Evolutionary conservation across 495 filamentous ascomycete genomes (phyloP).

Genomic region (Daldinia loculata): DNA sequence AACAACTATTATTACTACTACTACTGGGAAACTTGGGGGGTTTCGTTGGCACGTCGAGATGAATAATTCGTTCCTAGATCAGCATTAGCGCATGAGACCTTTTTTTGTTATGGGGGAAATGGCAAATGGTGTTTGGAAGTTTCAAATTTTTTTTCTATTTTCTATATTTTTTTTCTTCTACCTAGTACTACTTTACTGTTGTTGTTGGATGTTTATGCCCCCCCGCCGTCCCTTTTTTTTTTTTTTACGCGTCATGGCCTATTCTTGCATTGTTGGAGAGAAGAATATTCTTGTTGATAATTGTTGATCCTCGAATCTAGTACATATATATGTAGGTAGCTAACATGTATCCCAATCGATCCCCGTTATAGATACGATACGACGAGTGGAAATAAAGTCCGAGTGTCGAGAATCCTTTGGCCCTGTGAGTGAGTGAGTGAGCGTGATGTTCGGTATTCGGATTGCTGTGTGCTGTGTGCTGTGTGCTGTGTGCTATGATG

Average conservation of each 20-base stretch:
- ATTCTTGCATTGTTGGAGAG: conserved; percentile 19
- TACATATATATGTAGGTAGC: conserved; percentile 5
- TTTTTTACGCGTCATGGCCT: conserved; percentile 24
- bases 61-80: conserved; percentile 25
- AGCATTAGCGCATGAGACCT: conserved; percentile 37
- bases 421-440: neutral
- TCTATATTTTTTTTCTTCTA: neutral
- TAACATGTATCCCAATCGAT: conserved; percentile 2
- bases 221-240: too few species aligned
- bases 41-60: conserved; percentile 30
- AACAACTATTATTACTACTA: conserved; percentile 4
- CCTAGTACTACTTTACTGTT: neutral
- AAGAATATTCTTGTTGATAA: conserved; percentile 1
- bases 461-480: neutral
- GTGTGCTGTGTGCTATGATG: neutral
- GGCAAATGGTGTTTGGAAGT: conserved; percentile 26
- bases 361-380: conserved; percentile 3
- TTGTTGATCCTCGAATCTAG: conserved; percentile 8
- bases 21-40: conserved; percentile 16
- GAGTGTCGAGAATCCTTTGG: neutral
- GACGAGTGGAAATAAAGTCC: neutral
- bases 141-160: conserved; percentile 2
- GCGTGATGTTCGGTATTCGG: neutral
- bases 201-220: conserved; percentile 7
- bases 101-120: neutral